Evolutionary conservation across 345 rosid genomes (phyloP).

Genomic region (Dovyalis caffra): DNA sequence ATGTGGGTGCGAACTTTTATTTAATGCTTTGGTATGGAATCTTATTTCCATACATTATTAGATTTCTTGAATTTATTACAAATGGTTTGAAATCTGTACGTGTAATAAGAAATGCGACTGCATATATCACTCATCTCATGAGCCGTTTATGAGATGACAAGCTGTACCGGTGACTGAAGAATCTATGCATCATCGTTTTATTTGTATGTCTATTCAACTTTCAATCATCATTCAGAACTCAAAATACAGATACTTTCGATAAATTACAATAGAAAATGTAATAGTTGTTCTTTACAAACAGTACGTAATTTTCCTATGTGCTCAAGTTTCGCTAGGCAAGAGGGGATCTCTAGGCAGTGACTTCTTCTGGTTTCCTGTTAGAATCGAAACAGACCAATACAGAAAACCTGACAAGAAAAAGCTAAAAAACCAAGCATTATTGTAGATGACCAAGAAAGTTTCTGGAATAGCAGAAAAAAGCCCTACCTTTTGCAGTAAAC

Average conservation of each 20-base stretch:
- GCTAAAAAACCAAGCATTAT: conserved; percentile 89
- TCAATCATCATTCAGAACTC: too few relatives aligned
- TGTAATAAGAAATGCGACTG: too few relatives aligned
- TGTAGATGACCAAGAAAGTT: conserved; percentile 53
- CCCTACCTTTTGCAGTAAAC: conserved; percentile 73
- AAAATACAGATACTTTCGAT: background rate
- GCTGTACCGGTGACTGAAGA: too few relatives aligned
- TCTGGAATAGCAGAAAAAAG: conserved; percentile 36
- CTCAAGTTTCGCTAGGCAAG: conserved; percentile 32
- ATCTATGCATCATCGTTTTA: too few relatives aligned
- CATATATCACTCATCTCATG: too few relatives aligned
- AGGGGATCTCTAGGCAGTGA: conserved; percentile 43
- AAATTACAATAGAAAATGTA: background rate
- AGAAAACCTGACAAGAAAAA: conserved; percentile 63
- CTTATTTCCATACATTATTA: too few relatives aligned
- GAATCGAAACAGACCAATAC: conserved; percentile 50
- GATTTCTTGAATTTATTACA: too few relatives aligned
- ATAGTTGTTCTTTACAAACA: background rate
- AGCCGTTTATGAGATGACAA: too few relatives aligned
- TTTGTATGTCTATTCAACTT: too few relatives aligned
- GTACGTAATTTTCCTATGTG: background rate
- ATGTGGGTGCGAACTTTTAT: too few relatives aligned
- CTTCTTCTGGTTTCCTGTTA: conserved; percentile 34
- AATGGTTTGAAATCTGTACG: too few relatives aligned
- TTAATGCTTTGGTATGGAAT: too few relatives aligned